Conservation (phyloP, 2,329 filamentous ascomycete genomes). For the Diaporthe aspalathi region DNA sequence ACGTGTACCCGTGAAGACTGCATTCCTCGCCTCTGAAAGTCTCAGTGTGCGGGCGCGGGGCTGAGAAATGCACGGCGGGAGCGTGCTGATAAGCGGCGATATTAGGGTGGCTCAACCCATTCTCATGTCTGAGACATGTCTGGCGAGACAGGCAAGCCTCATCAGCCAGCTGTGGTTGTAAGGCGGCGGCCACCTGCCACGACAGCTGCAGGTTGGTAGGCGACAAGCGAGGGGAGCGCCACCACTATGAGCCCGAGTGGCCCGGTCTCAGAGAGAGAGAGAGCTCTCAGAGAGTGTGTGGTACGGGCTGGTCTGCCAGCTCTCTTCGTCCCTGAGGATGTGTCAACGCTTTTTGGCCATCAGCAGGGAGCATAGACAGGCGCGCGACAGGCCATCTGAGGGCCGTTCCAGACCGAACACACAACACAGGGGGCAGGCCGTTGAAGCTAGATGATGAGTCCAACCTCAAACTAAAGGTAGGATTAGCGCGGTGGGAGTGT, state of each 20-base stretch:
- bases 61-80: conserved; percentile 26
- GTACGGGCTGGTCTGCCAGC: neutral
- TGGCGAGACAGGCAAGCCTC: conserved; percentile 36
- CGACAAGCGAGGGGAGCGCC: conserved; percentile 34
- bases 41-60: neutral
- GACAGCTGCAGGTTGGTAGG: conserved; percentile 18
- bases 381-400: conserved; percentile 8
- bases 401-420: conserved; percentile 12
- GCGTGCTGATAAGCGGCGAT: conserved; percentile 22
- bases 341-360: neutral
- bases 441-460: conserved; percentile 38
- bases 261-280: neutral
- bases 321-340: neutral
- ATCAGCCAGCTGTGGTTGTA: conserved; percentile 26
- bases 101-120: conserved; percentile 21
- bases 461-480: conserved; percentile 38
- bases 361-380: neutral
- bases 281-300: neutral
- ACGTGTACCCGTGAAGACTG: conserved; percentile 8
- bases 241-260: conserved; percentile 1
- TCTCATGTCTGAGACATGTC: conserved; percentile 37
- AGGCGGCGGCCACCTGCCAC: conserved; percentile 32
- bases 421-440: conserved; percentile 26
- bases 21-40: conserved; percentile 21
- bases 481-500: conserved; percentile 36